Evolutionary conservation across 1,139 yeast genomes (phyloP).

Genomic region (Taphrina flavorubra): DNA sequence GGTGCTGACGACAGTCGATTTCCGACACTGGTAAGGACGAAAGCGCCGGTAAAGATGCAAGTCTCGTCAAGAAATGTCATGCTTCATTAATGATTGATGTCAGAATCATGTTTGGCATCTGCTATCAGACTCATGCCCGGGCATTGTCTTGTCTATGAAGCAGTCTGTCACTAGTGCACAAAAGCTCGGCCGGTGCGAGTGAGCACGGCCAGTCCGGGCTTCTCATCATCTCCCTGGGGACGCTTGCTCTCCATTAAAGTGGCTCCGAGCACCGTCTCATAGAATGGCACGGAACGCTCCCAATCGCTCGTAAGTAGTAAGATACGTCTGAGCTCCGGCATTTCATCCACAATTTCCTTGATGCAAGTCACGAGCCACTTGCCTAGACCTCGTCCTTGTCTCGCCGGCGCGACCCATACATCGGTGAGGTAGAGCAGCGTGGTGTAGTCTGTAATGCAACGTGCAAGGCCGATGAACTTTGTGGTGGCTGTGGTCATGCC

Average conservation of each 20-base stretch:
- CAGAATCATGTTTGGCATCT: no score
- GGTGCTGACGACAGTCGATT: no score
- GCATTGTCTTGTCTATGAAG: not conserved
- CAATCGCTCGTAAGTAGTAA: slow-evolving; percentile 7
- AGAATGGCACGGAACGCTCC: slow-evolving; percentile 8
- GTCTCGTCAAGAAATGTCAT: no score
- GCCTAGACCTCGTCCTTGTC: slow-evolving; percentile 12
- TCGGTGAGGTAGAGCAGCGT: slow-evolving; percentile 5
- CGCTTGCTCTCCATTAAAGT: not conserved
- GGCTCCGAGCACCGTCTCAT: not conserved
- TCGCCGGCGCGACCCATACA: slow-evolving; percentile 4
- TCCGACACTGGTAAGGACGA: no score
- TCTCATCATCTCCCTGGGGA: not conserved
- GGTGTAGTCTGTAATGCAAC: slow-evolving; percentile 11
- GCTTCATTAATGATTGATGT: no score
- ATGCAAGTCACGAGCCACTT: slow-evolving; percentile 9
- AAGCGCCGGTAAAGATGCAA: no score
- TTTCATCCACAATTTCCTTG: not conserved
- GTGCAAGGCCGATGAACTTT: slow-evolving; percentile 4
- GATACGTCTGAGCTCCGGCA: slow-evolving; percentile 1
- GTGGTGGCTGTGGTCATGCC: not conserved
- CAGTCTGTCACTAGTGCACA: slow-evolving; percentile 1
- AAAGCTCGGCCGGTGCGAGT: not conserved
- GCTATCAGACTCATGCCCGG: no score
- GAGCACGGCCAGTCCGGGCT: not conserved